Evolutionary conservation across 2,329 filamentous ascomycete genomes (phyloP), one percentile per base, ranked within the genome.

Genomic region (Fusarium pseudoanthophilum): DNA sequence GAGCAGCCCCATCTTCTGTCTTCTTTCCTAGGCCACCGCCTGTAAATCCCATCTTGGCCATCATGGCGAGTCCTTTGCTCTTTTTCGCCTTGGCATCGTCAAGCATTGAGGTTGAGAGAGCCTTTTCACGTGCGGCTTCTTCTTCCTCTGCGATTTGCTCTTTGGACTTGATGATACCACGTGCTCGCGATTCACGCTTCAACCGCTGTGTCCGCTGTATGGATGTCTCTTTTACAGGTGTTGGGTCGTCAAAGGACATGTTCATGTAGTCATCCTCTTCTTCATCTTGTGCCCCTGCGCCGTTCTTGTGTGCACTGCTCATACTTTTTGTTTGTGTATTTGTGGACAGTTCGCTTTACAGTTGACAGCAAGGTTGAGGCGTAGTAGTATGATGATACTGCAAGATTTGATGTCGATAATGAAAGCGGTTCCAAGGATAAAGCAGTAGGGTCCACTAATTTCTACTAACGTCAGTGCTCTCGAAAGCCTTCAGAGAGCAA

Each of bases 241-340:
- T 78, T 83, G 88, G 79, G 34, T 97, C 93, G 24, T 89, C 87
- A 80, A 99, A 95, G 20, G 91, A 87, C 95, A 99, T 98, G 77
- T 92, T 94, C 93, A 99, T 97, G 86, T 99, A 98, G 83, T 99
- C 96, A 73, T 98, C 95, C 72, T 95, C 93, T 26, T 95, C 93
- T 11, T 94, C 93, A 6, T 87, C 75, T 14, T 73, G 61, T 45
- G 69, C 68, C 21, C 59, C 60, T 51, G 67, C 71, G 56, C 66
- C 67, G 8, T 64, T 67, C 11, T 65, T 59, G 34, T 71, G 63
- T 20, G 63, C 55, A 11, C 43, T 36, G 18, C 57, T 70, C 71
- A 76, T 77, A 26, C 24, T 59, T 43, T 8, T 32, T 15, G 11
- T 28, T 37, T 14, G 10, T 28, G 32, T 21, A 20, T n/a, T 14